Conservation (phyloP, 1,284 basidiomycete genomes). For the Leccinum solheimii region DNA sequence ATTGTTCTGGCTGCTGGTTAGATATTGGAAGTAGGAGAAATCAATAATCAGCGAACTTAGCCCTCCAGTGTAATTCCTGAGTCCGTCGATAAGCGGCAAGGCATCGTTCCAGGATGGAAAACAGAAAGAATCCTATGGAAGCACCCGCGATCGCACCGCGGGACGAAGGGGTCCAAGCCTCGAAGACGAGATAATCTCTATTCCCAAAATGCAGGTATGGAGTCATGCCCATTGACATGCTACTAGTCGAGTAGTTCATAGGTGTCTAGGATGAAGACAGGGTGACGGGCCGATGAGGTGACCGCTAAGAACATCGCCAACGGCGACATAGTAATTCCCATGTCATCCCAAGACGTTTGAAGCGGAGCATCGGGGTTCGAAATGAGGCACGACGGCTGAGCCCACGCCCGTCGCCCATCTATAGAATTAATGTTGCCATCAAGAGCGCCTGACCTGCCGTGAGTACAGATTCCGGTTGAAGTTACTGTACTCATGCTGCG, state of each 20-base stretch:
- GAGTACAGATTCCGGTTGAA: background rate
- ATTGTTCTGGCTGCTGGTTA: conserved; percentile 15
- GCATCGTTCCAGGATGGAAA: conserved; percentile 70
- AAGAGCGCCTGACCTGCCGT: background rate
- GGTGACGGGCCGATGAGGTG: background rate
- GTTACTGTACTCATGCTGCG: too few relatives aligned
- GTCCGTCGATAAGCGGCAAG: conserved; percentile 55
- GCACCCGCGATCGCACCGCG: conserved; percentile 71
- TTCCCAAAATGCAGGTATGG: conserved; percentile 67
- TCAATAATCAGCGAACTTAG: conserved; percentile 45
- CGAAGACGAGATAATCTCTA: conserved; percentile 67
- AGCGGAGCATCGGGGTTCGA: background rate
- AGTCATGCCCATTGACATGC: conserved; percentile 41
- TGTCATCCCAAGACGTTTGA: background rate
- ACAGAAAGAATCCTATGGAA: conserved; percentile 64
- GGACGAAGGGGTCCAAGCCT: conserved; percentile 65
- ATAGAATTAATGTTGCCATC: background rate
- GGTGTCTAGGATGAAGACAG: background rate
- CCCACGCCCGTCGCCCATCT: background rate
- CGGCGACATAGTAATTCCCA: background rate
- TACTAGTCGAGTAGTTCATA: conserved; percentile 7
- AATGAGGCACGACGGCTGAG: background rate
- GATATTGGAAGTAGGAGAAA: background rate
- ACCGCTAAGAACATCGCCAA: background rate
- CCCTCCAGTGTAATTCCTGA: conserved; percentile 58